These are phyloP conservation scores for Sarocladium oryzae DNA, from an alignment of 2,329 filamentous ascomycete species.

Conservation along the genomic window DNA sequence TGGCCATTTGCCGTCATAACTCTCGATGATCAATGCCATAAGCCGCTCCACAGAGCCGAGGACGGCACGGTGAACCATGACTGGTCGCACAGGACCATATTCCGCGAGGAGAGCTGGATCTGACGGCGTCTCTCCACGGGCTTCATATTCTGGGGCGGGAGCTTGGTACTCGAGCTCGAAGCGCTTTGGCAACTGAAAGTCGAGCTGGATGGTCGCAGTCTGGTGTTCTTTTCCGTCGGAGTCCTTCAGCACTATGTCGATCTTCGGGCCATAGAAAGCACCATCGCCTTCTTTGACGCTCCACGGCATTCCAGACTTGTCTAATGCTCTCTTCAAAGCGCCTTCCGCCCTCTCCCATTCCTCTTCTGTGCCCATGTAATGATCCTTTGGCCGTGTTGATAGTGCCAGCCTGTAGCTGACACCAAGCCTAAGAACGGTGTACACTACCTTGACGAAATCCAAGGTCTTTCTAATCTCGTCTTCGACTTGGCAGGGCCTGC, in stretches of 20 bases:
- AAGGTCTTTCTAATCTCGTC: slow-evolving; percentile 68
- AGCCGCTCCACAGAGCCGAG: slow-evolving; percentile 79
- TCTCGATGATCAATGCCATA: slow-evolving; percentile 79
- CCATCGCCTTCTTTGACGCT: slow-evolving; percentile 73
- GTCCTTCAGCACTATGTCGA: slow-evolving; percentile 77
- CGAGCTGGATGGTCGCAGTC: slow-evolving; percentile 81
- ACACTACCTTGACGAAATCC: slow-evolving; percentile 67
- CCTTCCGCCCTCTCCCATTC: slow-evolving; percentile 49
- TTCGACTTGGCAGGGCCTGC: slow-evolving; percentile 67
- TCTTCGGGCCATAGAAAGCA: slow-evolving; percentile 88
- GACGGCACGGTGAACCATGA: slow-evolving; percentile 80
- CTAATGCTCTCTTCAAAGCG: slow-evolving; percentile 34
- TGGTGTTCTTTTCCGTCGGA: slow-evolving; percentile 81
- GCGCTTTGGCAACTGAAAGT: slow-evolving; percentile 80
- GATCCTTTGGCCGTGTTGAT: slow-evolving; percentile 69
- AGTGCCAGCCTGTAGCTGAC: slow-evolving; percentile 65
- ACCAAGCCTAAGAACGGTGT: slow-evolving; percentile 62
- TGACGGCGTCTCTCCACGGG: slow-evolving; percentile 41
- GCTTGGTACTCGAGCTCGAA: slow-evolving; percentile 72
- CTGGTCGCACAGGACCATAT: slow-evolving; percentile 59
- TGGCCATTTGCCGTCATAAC: slow-evolving; percentile 73
- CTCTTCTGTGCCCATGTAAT: slow-evolving; percentile 68
- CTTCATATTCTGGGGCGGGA: slow-evolving; percentile 57
- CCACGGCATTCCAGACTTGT: slow-evolving; percentile 68
- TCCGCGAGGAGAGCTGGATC: slow-evolving; percentile 40